These are phyloP conservation scores for Schizothecium vesticola DNA, from an alignment of 495 filamentous ascomycete genomes.

Conservation along the genomic window DNA sequence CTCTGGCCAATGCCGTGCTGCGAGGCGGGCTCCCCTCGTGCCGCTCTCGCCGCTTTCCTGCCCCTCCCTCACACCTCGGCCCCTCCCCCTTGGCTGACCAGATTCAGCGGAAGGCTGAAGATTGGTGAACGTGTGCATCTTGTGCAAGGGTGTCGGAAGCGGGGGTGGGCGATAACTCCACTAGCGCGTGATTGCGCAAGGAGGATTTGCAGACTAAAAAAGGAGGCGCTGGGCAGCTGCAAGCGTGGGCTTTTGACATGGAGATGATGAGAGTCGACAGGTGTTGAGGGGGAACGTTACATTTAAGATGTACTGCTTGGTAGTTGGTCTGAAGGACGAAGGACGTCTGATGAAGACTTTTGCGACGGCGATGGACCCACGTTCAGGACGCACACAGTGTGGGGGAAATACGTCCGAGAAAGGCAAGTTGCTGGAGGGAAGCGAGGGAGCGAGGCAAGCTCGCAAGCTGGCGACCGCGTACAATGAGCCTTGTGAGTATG, in stretches of 20 bases:
- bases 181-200: slow-evolving; percentile 34
- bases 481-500: neutral
- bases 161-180: slow-evolving; percentile 25
- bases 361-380: no score
- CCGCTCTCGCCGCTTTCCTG: slow-evolving; percentile 13
- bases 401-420: neutral
- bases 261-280: neutral
- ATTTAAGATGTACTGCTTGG: neutral
- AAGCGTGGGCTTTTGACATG: neutral
- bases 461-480: neutral
- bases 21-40: neutral
- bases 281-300: neutral
- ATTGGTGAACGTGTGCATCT: slow-evolving; percentile 22
- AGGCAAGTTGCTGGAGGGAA: neutral
- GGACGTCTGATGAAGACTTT: neutral
- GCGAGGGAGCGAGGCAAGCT: neutral
- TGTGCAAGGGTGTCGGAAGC: slow-evolving; percentile 27
- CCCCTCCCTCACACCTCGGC: neutral
- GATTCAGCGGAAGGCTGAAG: slow-evolving; percentile 18
- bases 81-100: slow-evolving; percentile 19
- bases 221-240: slow-evolving; percentile 1
- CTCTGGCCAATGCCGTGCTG: neutral
- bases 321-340: neutral
- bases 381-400: neutral
- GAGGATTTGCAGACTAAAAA: slow-evolving; percentile 29